Base-by-base conservation (phyloP, 176 grass and related monocot species). In the Eleusine coracana region DNA sequence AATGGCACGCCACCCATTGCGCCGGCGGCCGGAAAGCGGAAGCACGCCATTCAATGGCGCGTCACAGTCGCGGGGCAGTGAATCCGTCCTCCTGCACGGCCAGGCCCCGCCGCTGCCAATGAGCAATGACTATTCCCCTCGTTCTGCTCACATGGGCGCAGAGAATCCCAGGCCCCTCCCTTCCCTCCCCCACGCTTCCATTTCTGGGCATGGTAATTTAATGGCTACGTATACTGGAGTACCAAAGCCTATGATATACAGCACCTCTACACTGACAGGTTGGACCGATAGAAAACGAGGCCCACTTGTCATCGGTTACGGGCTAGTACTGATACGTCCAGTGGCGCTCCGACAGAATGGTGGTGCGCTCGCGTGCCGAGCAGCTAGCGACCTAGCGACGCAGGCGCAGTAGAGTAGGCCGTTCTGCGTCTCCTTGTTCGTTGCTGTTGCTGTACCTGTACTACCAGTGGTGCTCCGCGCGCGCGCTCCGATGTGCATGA, bases 201-300 rank as follows among this genome's bases (percentile, higher is more conserved):
- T 28, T 28, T 28, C 59, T 59, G 56, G 14, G 55, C 10, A 49
- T 2, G 5, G 15, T 20, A 20, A 20, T 55, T 52, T 52, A 20
- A 20, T 5, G 52, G 52, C 17, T 6, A 56, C 54, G 54, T 5
- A 50, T 3, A 7, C 44, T 46, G 44, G 44, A 42, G 44, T 10
- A 46, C 44, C 11, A 9, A 2, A 18, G 18, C 54, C 20, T 5
- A 16, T 20, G 14, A 16, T 16, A 1, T 5, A 5, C 18, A n/a
- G 54, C 20, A 8, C 20, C 5, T 8, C 2, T 0, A 58, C 54
- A 8, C 54, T 7, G 54, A 58, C 54, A 58, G 5, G 0, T 9
- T 5, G 54, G 17, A 5, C 18, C 17, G 0, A 8, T 8, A 1
- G 2, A 8, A 16, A 0, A 0, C 0, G 36, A 2, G 50, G 0